Base-by-base conservation (phyloP, 495 filamentous ascomycete genomes). In the Neurospora pannonica region DNA sequence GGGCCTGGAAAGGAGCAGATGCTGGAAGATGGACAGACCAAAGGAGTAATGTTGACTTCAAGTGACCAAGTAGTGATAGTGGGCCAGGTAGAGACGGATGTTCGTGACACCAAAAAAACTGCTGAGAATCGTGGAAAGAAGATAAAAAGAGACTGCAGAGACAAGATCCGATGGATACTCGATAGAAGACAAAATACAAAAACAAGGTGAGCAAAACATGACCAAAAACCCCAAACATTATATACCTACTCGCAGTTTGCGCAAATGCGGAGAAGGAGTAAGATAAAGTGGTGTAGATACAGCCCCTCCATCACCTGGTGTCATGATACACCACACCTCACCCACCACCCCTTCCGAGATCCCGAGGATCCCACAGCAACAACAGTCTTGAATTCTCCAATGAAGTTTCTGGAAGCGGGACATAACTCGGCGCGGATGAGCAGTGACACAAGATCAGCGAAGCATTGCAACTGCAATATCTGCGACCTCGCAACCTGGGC, bases 211-310 rank as follows among this genome's bases (percentile, higher is more conserved):
- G 2, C 6, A 70, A 40, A 11, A 21, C 8, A 17, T 7, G 8
- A 31, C 15, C 28, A 13, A 67, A 38, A 38, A 19, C 2, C 38
- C 31, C 19, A 31, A 72, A 3, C 28, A 10, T 62, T 78, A 76
- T 79, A 80, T 78, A 79, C 28, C 71, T 72, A 9, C 36, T 70
- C 37, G 36, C 37, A 24, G 39, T 81, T 73, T 81, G 80, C 80
- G 80, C 80, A 81, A 80, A 80, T 81, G 80, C 80, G 80, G 74
- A 81, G 73, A 80, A 71, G 19, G 17, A 34, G 6, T 34, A 62
- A 48, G 60, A 67, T 34, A 34, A 28, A 67, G 54, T 67, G 54
- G 28, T 67, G 54, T 36, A 67, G 28, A 19, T 67, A 67, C 54
- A 67, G 54, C 54, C 54, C 48, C 54, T 67, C 54, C 28, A 43